Evolutionary conservation across 2,329 filamentous ascomycete species (phyloP), one percentile per base, ranked within the genome.

Genomic region (Alternaria sp.): DNA sequence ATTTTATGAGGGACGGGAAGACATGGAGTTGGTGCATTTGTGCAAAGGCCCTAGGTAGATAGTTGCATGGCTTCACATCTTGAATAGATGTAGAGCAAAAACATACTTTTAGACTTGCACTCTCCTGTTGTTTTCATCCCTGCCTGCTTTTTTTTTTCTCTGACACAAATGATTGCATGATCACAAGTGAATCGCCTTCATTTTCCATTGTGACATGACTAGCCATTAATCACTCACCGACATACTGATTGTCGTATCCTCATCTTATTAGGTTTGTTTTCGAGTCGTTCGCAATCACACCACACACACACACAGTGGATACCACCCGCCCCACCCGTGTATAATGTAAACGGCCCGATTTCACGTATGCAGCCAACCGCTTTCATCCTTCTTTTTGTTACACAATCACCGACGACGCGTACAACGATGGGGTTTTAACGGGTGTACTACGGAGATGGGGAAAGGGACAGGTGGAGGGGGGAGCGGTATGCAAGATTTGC

Each of bases 21-120:
- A 45, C n/a, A 42, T 51, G 58, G 45, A 57, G 56, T 61, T 54
- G 46, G 58, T 41, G 50, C 41, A 51, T 41, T 11, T 49, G 41
- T 61, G 50, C 34, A n/a, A 29, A 51, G 34, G 36, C 34, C 29
- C 31, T 46, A 51, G 44, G 34, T 60, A 54, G 60, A 62, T 51
- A 44, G 45, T 51, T 51, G 45, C 54, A 50, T 54, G 11, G 13
- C 34, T 33, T 28, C 24, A 23, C 53, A 52, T 56, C 10, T 53
- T 17, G 45, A 29, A 23, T 24, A 24, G 44, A 33, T 48, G 21
- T 36, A 34, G 6, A 36, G 7, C 13, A 36, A 48, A 46, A 36
- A 48, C 11, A 34, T 17, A 48, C 31, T 24, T 11, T 48, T 36
- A 48, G 44, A 48, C 31, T 26, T 48, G 44, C 44, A 36, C 44